Conservation (phyloP, 371 early-diverging fungal species). For the Mortierella sp. region DNA sequence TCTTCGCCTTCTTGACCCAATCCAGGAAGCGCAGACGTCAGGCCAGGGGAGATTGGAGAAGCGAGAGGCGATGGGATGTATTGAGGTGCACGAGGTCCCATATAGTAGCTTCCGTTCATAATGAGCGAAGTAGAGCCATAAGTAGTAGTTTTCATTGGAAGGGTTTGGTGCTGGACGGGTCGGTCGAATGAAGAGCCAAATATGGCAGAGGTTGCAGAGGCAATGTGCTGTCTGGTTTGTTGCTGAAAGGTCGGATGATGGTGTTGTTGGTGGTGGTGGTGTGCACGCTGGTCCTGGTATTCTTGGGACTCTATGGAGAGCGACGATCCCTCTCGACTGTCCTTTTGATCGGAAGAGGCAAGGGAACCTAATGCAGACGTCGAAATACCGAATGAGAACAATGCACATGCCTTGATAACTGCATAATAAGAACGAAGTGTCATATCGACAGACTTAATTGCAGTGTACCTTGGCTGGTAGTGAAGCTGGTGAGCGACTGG, state of each 20-base stretch:
- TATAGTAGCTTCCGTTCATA: constrained; percentile 31
- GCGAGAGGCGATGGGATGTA: constrained; percentile 43
- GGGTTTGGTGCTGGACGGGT: background rate
- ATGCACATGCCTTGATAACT: background rate
- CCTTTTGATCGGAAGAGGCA: constrained; percentile 6
- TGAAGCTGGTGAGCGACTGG: constrained; percentile 22
- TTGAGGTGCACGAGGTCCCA: constrained; percentile 49
- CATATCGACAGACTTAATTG: too few relatives aligned
- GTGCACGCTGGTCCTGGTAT: constrained; percentile 13
- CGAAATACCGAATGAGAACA: background rate
- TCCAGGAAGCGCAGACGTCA: background rate
- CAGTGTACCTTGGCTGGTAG: constrained; percentile 38
- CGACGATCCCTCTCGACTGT: constrained; percentile 18
- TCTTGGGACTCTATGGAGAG: background rate
- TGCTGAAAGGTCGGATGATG: constrained; percentile 1
- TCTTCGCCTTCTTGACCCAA: background rate
- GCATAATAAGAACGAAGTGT: background rate
- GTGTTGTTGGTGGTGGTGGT: constrained; percentile 14
- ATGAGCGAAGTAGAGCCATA: constrained; percentile 20
- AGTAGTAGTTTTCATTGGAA: constrained; percentile 13
- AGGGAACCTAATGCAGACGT: constrained; percentile 17
- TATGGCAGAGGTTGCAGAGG: constrained; percentile 44
- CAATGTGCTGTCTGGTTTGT: background rate
- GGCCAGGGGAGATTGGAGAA: constrained; percentile 36
- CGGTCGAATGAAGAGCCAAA: constrained; percentile 44